phyloP scores from a whole-genome alignment of 2,329 filamentous ascomycete species.

The Didymella arachidicola region DNA sequence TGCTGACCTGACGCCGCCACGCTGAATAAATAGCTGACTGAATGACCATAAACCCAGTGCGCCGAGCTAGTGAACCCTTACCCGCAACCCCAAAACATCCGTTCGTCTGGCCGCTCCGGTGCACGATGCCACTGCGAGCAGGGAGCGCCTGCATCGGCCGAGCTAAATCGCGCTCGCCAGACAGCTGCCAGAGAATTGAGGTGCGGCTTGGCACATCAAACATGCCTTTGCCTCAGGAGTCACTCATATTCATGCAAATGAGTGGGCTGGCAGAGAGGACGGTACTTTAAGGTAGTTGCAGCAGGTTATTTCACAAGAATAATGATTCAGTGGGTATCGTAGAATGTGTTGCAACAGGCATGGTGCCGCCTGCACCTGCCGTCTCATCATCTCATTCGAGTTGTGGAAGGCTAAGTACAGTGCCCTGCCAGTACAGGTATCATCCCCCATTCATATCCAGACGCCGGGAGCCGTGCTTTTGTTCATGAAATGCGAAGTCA shows the following conservation, averaged over 20 bases:
- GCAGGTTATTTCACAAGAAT: constrained; percentile 14
- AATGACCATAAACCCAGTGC: constrained; percentile 7
- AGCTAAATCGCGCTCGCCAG: neutral
- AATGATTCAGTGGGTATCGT: constrained; percentile 25
- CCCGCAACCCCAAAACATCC: constrained; percentile 9
- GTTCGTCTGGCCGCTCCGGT: constrained; percentile 9
- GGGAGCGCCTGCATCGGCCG: constrained; percentile 14
- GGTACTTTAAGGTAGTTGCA: neutral
- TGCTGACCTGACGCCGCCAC: constrained; percentile 24
- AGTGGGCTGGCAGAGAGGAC: neutral
- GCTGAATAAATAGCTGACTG: constrained; percentile 24
- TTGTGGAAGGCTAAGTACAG: constrained; percentile 44
- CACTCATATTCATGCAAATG: neutral
- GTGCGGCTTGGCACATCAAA: constrained; percentile 2
- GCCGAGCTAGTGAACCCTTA: constrained; percentile 13
- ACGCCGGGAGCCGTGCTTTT: constrained; percentile 50
- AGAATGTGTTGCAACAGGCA: constrained; percentile 10
- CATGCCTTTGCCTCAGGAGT: neutral
- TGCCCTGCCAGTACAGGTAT: constrained; percentile 38
- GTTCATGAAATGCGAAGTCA: constrained; percentile 38
- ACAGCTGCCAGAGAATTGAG: constrained; percentile 9
- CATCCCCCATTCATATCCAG: constrained; percentile 44
- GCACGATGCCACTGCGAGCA: constrained; percentile 10
- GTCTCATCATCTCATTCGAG: constrained; percentile 43
- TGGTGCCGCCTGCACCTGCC: constrained; percentile 37